These are phyloP conservation scores for Cordyceps farinosa DNA, from an alignment of 2,329 filamentous ascomycete genomes.

Conservation along the genomic window DNA sequence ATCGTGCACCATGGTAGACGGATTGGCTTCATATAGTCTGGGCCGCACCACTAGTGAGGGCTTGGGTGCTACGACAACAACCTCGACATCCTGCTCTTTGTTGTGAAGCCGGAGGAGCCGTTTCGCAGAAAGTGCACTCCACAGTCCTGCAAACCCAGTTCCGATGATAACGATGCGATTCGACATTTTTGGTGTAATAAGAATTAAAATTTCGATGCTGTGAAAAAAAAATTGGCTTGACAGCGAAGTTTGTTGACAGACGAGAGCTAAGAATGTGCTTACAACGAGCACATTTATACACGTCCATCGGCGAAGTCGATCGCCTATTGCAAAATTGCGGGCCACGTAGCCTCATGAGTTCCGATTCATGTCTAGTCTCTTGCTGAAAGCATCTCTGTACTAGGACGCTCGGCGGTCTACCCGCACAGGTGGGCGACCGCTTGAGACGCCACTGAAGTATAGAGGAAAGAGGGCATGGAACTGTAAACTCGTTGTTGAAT, in stretches of 20 bases:
- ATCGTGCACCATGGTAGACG: conserved; percentile 24
- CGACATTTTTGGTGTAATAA: background rate
- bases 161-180: conserved; percentile 27
- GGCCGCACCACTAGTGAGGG: conserved; percentile 31
- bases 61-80: conserved; percentile 33
- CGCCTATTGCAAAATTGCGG: background rate
- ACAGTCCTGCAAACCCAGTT: conserved; percentile 35
- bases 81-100: conserved; percentile 24
- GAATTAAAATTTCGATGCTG: too few relatives aligned
- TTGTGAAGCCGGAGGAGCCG: conserved; percentile 28
- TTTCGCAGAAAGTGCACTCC: conserved; percentile 35
- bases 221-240: background rate
- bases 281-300: background rate
- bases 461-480: background rate
- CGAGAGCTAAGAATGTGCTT: too few relatives aligned
- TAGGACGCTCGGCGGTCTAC: background rate
- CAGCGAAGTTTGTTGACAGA: background rate
- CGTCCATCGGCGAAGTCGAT: background rate
- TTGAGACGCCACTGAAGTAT: background rate
- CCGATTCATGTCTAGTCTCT: background rate
- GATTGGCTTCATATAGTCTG: conserved; percentile 33
- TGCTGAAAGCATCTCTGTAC: background rate
- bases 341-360: background rate
- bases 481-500: background rate
- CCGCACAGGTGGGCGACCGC: background rate